Conservation (phyloP, 352 stramenopile genomes). For the Globisporangium acanthophoron region DNA sequence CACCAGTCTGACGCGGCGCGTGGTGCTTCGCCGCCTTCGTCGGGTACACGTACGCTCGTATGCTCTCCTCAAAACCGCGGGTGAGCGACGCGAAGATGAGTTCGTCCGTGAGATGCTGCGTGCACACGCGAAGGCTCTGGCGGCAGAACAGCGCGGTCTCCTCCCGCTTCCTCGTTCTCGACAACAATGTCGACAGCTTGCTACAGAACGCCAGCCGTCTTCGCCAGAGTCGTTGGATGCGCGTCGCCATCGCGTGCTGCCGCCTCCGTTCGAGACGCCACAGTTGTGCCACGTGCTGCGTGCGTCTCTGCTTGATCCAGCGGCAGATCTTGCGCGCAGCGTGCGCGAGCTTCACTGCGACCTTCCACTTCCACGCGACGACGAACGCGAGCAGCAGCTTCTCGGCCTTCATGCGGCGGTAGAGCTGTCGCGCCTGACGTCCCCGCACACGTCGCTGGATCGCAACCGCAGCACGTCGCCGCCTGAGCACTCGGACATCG, state of each 20-base stretch:
- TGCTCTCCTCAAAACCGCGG: conserved; percentile 5
- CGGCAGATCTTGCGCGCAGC: conserved; percentile 26
- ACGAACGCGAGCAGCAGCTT: conserved; percentile 22
- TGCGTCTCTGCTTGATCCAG: conserved; percentile 35
- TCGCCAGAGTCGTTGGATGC: conserved; percentile 29
- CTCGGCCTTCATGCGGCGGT: conserved; percentile 20
- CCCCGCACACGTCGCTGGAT: conserved; percentile 37
- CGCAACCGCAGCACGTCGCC: conserved; percentile 21
- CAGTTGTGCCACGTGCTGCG: conserved; percentile 23
- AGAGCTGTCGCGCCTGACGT: conserved; percentile 15
- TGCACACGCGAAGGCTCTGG: conserved; percentile 32
- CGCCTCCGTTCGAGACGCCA: conserved; percentile 29
- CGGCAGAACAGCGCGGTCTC: conserved; percentile 29
- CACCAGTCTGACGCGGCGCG: not conserved
- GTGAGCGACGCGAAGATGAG: conserved; percentile 30
- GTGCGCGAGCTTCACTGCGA: conserved; percentile 10
- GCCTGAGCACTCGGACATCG: conserved; percentile 20
- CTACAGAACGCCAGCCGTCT: conserved; percentile 18
- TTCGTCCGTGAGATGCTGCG: conserved; percentile 33
- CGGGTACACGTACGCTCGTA: conserved; percentile 4
- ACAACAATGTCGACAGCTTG: conserved; percentile 14
- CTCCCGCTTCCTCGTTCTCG: conserved; percentile 13
- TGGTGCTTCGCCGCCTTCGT: not conserved
- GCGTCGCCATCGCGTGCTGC: conserved; percentile 15
- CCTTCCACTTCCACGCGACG: conserved; percentile 31